These are phyloP conservation scores for Plasmodium falciparum DNA, from an alignment of 169 alveolate genomes.

Conservation along the genomic window DNA sequence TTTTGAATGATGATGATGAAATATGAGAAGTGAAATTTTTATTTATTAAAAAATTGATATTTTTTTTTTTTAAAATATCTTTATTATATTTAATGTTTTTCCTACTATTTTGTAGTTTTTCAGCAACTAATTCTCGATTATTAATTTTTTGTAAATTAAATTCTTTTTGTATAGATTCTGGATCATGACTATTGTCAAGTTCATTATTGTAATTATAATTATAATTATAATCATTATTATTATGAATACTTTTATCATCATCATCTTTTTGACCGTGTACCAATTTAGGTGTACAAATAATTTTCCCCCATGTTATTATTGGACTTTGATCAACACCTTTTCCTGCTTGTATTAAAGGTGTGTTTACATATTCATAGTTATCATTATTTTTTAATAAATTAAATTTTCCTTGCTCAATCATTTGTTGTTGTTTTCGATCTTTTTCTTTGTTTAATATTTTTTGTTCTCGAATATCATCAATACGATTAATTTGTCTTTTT, in stretches of 20 bases:
- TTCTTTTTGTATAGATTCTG: slow-evolving; percentile 18
- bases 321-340: slow-evolving; percentile 78
- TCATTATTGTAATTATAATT: background rate
- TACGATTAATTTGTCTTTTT: slow-evolving; percentile 38
- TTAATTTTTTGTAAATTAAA: slow-evolving; percentile 78
- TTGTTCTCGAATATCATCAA: slow-evolving; percentile 50
- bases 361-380: slow-evolving; percentile 77
- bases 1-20: slow-evolving; percentile 51
- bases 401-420: slow-evolving; percentile 77
- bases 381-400: slow-evolving; percentile 66
- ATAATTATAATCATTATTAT: background rate
- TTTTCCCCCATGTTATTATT: slow-evolving; percentile 79
- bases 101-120: slow-evolving; percentile 59
- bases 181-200: background rate
- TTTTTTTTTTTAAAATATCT: slow-evolving; percentile 60
- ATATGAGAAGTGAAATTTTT: slow-evolving; percentile 54
- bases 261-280: slow-evolving; percentile 11
- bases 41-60: slow-evolving; percentile 21
- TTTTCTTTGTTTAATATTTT: slow-evolving; percentile 48
- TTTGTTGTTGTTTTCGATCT: slow-evolving; percentile 77
- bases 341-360: slow-evolving; percentile 82
- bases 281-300: slow-evolving; percentile 34
- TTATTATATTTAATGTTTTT: slow-evolving; percentile 59
- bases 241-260: background rate
- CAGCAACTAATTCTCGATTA: slow-evolving; percentile 80